Evolutionary conservation across 768 basidiomycete species (phyloP), one percentile per base, ranked within the genome.

Genomic region (Tricholoma hemisulphureum): DNA sequence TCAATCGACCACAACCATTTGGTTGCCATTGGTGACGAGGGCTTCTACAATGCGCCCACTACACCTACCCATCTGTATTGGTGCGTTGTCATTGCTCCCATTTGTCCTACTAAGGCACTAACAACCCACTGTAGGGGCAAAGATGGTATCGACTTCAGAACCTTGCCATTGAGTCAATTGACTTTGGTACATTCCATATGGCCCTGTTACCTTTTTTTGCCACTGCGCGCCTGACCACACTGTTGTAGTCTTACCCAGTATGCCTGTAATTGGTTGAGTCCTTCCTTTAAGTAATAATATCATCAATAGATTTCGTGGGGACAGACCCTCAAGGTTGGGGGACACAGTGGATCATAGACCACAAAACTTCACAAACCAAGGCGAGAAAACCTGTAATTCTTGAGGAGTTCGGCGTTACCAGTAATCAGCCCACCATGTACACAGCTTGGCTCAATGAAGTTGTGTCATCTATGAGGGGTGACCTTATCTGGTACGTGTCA

Each of bases 141-240:
- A 31, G 80, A 82, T 39, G 87, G 86, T 31, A 74, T 88, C 32
- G 85, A 88, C 59, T 88, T 88, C 65, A 75, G 1, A 86, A 87
- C 68, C 69, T 86, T 49, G 75, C 70, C n/a, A 81, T 87, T 52
- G 69, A 70, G 52, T 80, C 82, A 18, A 64, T 88, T 55, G 86
- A 87, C 67, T 88, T 85, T 63, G 86, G 85, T 8, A 88, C 87
- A 13, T 81, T 83, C 71, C 88, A 88, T 84, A 63, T 59, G 80
- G 61, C 43, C 20, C 35, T 43, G 10, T 34, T 20, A 2, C 28
- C 34, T 29, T 39, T 52, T n/a, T 14, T 24, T 35, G 46, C 45
- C 39, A 29, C 49, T 18, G n/a, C n/a, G 14, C n/a, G 26, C 32
- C 56, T 9, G 24, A 4, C n/a, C 34, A 14, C 53, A 53, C 18